Base-by-base conservation (phyloP, 805 yeast genomes). In the Saccharomycopsis selenospora region DNA sequence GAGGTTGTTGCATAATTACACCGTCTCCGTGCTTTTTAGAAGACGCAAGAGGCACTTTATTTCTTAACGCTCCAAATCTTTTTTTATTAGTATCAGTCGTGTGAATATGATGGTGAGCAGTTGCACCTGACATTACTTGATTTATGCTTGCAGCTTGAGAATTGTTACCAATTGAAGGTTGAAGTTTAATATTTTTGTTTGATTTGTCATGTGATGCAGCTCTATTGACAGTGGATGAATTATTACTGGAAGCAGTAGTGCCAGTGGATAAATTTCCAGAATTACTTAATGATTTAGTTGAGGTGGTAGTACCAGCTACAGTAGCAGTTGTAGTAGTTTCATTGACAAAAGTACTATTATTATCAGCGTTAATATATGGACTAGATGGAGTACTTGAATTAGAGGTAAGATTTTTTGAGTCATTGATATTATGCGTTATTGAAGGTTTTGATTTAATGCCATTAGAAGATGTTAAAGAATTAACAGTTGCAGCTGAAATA, bases 401-500 rank as follows among this genome's bases (percentile, higher is more conserved):
- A 7, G 29, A 26, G 11, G 6, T 26, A 11, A 11, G 6, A 26
- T 26, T 26, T 7, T 26, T 26, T 7, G 6, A 7, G 11, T 26
- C 11, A 26, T 26, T 26, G 11, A 7, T 26, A 26, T 26, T 26
- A n/a, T n/a, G n/a, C n/a, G n/a, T n/a, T n/a, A n/a, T n/a, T n/a
- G n/a, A n/a, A n/a, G n/a, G n/a, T n/a, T n/a, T n/a, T n/a, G n/a
- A n/a, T n/a, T n/a, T n/a, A n/a, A n/a, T n/a, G n/a, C n/a, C n/a
- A n/a, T n/a, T n/a, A n/a, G n/a, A n/a, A n/a, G n/a, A n/a, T n/a
- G n/a, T n/a, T n/a, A n/a, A n/a, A 20, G 42, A 5, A 18, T 17
- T 18, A 8, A 24, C 51, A 20, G 52, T 42, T 4, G 54, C 48
- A 20, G 57, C 54, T 6, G 58, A 54, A 1, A 50, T 44, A 18